Conservation (phyloP, 768 basidiomycete genomes). For the Hericium alpestre region DNA sequence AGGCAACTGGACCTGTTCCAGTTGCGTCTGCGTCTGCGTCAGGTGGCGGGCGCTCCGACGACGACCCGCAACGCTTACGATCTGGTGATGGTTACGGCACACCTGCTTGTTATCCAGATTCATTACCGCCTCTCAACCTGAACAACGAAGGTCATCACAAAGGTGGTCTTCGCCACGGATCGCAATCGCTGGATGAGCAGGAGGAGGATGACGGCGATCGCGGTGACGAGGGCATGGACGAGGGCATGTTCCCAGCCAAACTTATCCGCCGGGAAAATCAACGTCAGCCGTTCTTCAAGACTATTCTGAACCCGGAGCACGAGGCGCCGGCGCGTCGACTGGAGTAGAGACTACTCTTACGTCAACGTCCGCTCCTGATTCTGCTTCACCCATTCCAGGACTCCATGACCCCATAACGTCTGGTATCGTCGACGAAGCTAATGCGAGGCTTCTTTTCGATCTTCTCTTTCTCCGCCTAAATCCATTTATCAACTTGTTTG, state of each 20-base stretch:
- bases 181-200: slow-evolving; percentile 32
- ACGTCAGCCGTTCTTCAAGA: slow-evolving; percentile 72
- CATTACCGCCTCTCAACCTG: slow-evolving; percentile 39
- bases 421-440: slow-evolving; percentile 58
- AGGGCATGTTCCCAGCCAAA: slow-evolving; percentile 61
- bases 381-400: slow-evolving; percentile 15
- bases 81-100: slow-evolving; percentile 21
- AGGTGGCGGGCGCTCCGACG: slow-evolving; percentile 5
- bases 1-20: slow-evolving; percentile 28
- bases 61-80: slow-evolving; percentile 1
- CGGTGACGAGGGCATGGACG: slow-evolving; percentile 51
- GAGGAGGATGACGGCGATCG: slow-evolving; percentile 64
- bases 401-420: slow-evolving; percentile 61
- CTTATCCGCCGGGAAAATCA: slow-evolving; percentile 63
- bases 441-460: slow-evolving; percentile 67
- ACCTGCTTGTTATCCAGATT: slow-evolving; percentile 29
- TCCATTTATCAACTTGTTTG: slow-evolving; percentile 83
- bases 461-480: slow-evolving; percentile 75
- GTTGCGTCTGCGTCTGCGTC: slow-evolving; percentile 15
- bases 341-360: slow-evolving; percentile 28
- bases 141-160: slow-evolving; percentile 14
- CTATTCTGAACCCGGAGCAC: slow-evolving; percentile 65
- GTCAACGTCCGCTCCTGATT: slow-evolving; percentile 5
- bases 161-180: slow-evolving; percentile 6
- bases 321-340: slow-evolving; percentile 26